These are phyloP conservation scores for Dioszegia hungarica DNA, from an alignment of 768 basidiomycete species.

Conservation along the genomic window DNA sequence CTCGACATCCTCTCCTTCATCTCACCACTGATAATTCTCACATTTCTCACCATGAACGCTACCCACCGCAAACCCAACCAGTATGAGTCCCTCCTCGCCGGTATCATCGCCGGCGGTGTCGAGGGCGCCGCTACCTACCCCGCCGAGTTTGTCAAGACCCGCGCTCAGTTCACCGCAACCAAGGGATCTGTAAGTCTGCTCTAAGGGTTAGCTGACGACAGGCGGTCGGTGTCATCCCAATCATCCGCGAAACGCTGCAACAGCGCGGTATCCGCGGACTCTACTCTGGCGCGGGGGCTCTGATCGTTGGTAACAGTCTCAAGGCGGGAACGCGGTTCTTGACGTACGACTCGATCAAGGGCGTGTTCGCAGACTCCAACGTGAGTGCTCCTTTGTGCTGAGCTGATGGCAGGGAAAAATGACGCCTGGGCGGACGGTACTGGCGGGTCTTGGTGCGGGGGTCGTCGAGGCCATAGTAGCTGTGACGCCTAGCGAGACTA, in stretches of 20 bases:
- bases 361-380: constrained; percentile 68
- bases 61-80: constrained; percentile 10
- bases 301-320: constrained; percentile 76
- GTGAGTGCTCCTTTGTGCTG: constrained; percentile 51
- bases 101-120: constrained; percentile 18
- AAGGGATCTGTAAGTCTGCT: constrained; percentile 2
- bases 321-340: constrained; percentile 93
- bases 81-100: constrained; percentile 17
- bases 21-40: not conserved
- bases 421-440: constrained; percentile 72
- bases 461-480: constrained; percentile 88
- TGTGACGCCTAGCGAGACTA: constrained; percentile 95
- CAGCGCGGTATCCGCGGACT: constrained; percentile 70
- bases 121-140: constrained; percentile 62
- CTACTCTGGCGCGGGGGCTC: constrained; percentile 80
- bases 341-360: constrained; percentile 84
- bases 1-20: not conserved
- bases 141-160: constrained; percentile 85
- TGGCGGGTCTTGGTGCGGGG: constrained; percentile 67
- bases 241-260: constrained; percentile 66
- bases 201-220: constrained; percentile 28
- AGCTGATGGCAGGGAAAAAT: constrained; percentile 49
- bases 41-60: not conserved
- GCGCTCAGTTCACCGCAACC: constrained; percentile 73
- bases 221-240: constrained; percentile 65